Evolutionary conservation across 208 protist genomes (phyloP).

Genomic region (Naegleria fowleri): DNA sequence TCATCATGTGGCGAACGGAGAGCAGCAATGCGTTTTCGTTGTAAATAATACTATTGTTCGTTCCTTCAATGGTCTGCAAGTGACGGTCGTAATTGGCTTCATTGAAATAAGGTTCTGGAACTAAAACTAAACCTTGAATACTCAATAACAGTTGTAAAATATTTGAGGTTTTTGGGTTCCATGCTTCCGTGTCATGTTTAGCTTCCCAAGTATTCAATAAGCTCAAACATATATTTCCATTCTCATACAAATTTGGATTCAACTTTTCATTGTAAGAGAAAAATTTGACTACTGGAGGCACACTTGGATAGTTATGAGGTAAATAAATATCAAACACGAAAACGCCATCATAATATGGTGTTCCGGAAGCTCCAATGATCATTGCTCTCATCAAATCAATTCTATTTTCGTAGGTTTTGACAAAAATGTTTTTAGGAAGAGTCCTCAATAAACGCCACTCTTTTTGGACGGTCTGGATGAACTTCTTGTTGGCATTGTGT

Average conservation of each 20-base stretch:
- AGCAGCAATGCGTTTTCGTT: background rate
- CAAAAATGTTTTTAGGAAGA: slow-evolving; percentile 6
- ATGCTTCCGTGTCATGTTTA: background rate
- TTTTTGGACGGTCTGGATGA: background rate
- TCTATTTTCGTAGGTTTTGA: background rate
- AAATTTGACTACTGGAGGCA: slow-evolving; percentile 56
- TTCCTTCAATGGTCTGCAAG: background rate
- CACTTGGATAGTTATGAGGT: slow-evolving; percentile 52
- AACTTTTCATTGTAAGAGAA: slow-evolving; percentile 55
- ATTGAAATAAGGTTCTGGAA: slow-evolving; percentile 67
- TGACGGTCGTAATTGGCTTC: slow-evolving; percentile 63
- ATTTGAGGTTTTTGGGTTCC: background rate
- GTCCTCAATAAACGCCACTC: background rate
- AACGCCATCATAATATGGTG: slow-evolving; percentile 35
- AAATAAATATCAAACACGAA: slow-evolving; percentile 56
- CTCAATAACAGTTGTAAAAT: slow-evolving; percentile 51
- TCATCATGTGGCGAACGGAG: background rate
- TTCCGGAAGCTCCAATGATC: background rate
- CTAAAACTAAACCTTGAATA: slow-evolving; percentile 69
- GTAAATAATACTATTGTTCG: background rate
- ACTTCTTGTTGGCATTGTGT: background rate
- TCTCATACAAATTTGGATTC: slow-evolving; percentile 73
- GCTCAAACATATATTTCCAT: slow-evolving; percentile 64
- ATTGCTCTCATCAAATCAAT: slow-evolving; percentile 19
- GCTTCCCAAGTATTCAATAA: slow-evolving; percentile 72